A percentile compares a stretch with the other conserved stretches of the same genome.
These are phyloP conservation scores for Mytilinidion resinicola DNA, from an alignment of 495 filamentous ascomycete species.

Conservation along the genomic window DNA sequence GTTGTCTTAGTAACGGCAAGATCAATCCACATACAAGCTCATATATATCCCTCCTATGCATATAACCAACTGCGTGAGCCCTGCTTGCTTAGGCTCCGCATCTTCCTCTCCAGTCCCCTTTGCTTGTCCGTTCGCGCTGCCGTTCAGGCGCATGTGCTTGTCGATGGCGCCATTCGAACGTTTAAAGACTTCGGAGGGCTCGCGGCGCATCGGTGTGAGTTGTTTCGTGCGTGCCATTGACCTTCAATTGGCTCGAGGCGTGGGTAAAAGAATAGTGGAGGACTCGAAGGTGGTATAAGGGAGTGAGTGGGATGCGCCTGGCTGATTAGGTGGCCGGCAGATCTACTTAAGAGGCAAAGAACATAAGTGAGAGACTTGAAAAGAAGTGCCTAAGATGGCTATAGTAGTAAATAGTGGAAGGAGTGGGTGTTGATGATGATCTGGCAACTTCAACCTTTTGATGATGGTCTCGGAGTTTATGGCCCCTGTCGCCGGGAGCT, in stretches of 20 bases:
- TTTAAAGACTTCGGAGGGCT: constrained; percentile 25
- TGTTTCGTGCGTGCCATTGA: constrained; percentile 25
- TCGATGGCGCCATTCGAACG: constrained; percentile 18
- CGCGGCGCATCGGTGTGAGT: constrained; percentile 13
- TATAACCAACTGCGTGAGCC: constrained; percentile 66
- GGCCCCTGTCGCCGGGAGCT: background rate
- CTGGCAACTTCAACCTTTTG: constrained; percentile 1
- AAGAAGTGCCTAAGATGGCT: background rate
- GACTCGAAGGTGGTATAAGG: background rate
- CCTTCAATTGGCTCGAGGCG: background rate
- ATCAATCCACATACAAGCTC: constrained; percentile 66
- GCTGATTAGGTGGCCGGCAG: background rate
- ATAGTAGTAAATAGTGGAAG: background rate
- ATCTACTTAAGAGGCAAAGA: background rate
- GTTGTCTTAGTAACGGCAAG: background rate
- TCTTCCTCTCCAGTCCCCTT: constrained; percentile 14
- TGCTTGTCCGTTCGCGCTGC: constrained; percentile 3
- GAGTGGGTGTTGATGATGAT: background rate
- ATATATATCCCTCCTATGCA: constrained; percentile 92
- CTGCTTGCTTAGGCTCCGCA: constrained; percentile 41
- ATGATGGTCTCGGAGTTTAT: background rate
- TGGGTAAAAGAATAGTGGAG: background rate
- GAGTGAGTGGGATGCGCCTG: background rate
- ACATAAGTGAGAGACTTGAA: background rate
- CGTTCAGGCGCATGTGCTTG: constrained; percentile 1